Percentiles rank a stretch among this genome's conserved stretches.
These are phyloP conservation scores for Elongisporangium undulatum DNA, from an alignment of 352 stramenopile genomes.

Conservation along the genomic window DNA sequence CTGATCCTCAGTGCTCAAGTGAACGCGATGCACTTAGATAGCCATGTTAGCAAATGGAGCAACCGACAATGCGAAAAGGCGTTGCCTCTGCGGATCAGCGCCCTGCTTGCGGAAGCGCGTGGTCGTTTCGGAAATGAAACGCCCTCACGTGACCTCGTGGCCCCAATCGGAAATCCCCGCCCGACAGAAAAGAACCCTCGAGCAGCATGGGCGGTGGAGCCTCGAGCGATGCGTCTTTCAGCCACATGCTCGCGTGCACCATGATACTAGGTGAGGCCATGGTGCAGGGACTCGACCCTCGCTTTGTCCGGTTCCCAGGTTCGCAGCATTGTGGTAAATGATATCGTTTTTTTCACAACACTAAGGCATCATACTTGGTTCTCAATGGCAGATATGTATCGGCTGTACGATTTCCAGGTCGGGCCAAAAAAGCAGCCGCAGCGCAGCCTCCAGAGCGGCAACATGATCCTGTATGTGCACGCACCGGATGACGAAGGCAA, in stretches of 20 bases:
- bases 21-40: slow-evolving; percentile 7
- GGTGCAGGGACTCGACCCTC: slow-evolving; percentile 73
- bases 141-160: slow-evolving; percentile 9
- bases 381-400: slow-evolving; percentile 52
- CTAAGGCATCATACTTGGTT: not conserved
- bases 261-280: slow-evolving; percentile 82
- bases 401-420: slow-evolving; percentile 80
- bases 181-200: not conserved
- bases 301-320: slow-evolving; percentile 77
- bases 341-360: not conserved
- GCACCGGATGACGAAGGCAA: slow-evolving; percentile 43
- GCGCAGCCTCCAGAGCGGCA: slow-evolving; percentile 44
- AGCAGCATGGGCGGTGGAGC: slow-evolving; percentile 55
- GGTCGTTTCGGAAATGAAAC: not conserved
- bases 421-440: slow-evolving; percentile 53
- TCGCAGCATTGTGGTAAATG: not conserved
- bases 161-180: slow-evolving; percentile 11
- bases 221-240: slow-evolving; percentile 64
- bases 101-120: too few species aligned
- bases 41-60: not conserved
- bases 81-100: too few species aligned
- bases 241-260: slow-evolving; percentile 84
- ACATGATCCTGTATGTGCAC: slow-evolving; percentile 64
- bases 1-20: too few species aligned
- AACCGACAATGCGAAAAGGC: not conserved